These are phyloP conservation scores for Raphanus hybrid DNA, from an alignment of 441 rosid species.

Conservation along the genomic window DNA sequence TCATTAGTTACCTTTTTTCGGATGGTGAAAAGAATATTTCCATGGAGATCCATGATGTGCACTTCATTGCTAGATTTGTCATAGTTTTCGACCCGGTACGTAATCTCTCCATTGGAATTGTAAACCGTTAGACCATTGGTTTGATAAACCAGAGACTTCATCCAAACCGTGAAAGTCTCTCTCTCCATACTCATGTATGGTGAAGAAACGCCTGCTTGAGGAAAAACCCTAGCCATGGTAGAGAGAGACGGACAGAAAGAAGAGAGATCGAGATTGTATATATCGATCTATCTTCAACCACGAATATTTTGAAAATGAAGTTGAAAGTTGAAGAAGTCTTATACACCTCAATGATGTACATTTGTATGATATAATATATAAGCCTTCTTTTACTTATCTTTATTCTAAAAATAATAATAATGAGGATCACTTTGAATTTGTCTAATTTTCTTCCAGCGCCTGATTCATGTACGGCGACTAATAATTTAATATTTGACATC, in stretches of 20 bases:
- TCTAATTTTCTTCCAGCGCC: slow-evolving; percentile 22
- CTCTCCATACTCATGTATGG: slow-evolving; percentile 46
- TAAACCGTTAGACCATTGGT: slow-evolving; percentile 81
- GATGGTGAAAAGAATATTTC: slow-evolving; percentile 68
- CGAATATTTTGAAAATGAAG: slow-evolving; percentile 23
- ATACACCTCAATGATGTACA: slow-evolving; percentile 34
- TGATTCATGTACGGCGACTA: slow-evolving; percentile 30
- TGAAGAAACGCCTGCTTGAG: slow-evolving; percentile 40
- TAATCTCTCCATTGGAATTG: slow-evolving; percentile 62
- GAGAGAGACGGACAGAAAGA: slow-evolving; percentile 21
- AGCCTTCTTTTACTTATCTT: slow-evolving; percentile 27
- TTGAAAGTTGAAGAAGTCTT: slow-evolving; percentile 42
- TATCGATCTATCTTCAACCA: slow-evolving; percentile 7
- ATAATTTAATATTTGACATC: slow-evolving; percentile 34
- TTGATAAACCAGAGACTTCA: slow-evolving; percentile 81
- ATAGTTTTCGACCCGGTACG: slow-evolving; percentile 77
- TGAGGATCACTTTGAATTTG: slow-evolving; percentile 35
- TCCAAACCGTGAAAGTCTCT: slow-evolving; percentile 80
- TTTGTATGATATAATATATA: slow-evolving; percentile 18
- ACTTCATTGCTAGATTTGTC: slow-evolving; percentile 67
- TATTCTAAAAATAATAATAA: slow-evolving; percentile 12
- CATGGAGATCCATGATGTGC: slow-evolving; percentile 69
- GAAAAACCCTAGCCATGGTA: slow-evolving; percentile 52
- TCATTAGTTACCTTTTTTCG: slow-evolving; percentile 49
- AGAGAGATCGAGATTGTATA: slow-evolving; percentile 14